These are phyloP conservation scores for Blastomyces emzantsi DNA, from an alignment of 2,329 filamentous ascomycete species.

Conservation along the genomic window DNA sequence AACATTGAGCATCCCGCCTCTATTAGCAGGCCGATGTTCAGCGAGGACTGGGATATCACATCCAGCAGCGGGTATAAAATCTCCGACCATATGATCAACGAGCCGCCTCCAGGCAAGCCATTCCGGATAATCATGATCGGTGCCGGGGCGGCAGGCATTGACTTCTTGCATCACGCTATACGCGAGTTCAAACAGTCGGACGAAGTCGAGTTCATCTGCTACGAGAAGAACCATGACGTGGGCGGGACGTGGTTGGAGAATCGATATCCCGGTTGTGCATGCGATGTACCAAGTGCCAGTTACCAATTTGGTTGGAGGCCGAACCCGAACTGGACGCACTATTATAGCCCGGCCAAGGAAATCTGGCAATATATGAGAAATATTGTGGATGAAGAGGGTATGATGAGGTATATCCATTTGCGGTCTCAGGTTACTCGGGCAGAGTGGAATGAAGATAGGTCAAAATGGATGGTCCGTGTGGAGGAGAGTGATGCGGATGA, in stretches of 20 bases:
- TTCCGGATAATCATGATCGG: conserved; percentile 19
- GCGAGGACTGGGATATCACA: conserved; percentile 11
- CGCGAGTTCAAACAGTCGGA: conserved; percentile 12
- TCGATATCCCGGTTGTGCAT: conserved; percentile 55
- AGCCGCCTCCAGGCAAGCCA: conserved; percentile 11
- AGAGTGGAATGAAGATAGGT: conserved; percentile 43
- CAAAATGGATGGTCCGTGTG: conserved; percentile 29
- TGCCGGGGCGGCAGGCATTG: conserved; percentile 17
- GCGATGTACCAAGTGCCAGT: conserved; percentile 60
- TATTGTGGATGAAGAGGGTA: conserved; percentile 54
- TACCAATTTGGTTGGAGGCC: conserved; percentile 61
- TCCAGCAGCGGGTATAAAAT: conserved; percentile 14
- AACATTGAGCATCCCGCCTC: conserved; percentile 15
- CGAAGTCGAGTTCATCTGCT: conserved; percentile 19
- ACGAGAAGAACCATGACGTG: conserved; percentile 29
- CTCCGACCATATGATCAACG: conserved; percentile 16
- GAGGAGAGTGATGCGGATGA: conserved; percentile 15
- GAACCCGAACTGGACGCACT: conserved; percentile 59
- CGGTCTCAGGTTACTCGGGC: conserved; percentile 48
- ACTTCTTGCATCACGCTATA: conserved; percentile 17
- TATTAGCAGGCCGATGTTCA: conserved; percentile 14
- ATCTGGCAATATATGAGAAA: conserved; percentile 59
- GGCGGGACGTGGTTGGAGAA: conserved; percentile 33
- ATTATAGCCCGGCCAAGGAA: conserved; percentile 58
- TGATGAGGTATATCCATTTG: conserved; percentile 52